Conservation (phyloP, 2,329 filamentous ascomycete species). For the Fusarium sp. region DNA sequence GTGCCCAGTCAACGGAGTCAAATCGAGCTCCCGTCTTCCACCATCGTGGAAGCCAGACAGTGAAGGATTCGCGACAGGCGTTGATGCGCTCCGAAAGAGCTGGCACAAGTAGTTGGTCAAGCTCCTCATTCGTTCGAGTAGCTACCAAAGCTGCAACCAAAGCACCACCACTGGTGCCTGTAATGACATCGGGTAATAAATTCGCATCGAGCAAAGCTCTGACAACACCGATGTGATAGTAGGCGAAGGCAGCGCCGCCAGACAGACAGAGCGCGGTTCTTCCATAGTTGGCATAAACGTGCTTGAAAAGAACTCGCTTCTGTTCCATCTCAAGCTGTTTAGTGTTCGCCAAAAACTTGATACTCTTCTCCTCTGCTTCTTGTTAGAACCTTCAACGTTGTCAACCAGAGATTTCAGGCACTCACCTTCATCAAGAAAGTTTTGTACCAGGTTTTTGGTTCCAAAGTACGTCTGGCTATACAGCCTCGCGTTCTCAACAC, state of each 20-base stretch:
- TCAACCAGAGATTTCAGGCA: neutral
- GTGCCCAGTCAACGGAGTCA: constrained; percentile 92
- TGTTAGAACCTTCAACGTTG: constrained; percentile 24
- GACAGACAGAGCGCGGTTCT: constrained; percentile 93
- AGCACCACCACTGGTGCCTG: constrained; percentile 94
- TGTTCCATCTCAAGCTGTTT: constrained; percentile 76
- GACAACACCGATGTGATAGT: constrained; percentile 95
- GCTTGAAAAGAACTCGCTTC: constrained; percentile 87
- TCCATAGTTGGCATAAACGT: constrained; percentile 90
- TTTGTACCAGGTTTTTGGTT: constrained; percentile 94
- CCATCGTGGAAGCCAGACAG: constrained; percentile 85
- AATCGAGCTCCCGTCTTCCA: constrained; percentile 94
- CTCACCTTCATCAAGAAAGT: constrained; percentile 85
- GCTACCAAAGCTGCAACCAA: constrained; percentile 88
- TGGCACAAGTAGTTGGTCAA: constrained; percentile 86
- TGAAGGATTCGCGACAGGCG: constrained; percentile 83
- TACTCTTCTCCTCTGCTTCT: constrained; percentile 70
- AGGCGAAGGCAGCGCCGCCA: constrained; percentile 93
- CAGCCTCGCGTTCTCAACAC: constrained; percentile 91
- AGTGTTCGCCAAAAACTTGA: constrained; percentile 77
- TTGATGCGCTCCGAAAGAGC: constrained; percentile 87
- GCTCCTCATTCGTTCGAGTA: constrained; percentile 91
- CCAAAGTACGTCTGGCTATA: constrained; percentile 98
- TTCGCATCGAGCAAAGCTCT: constrained; percentile 89
- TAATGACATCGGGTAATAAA: constrained; percentile 92